Base-by-base conservation (phyloP, 1,139 yeast species). In the Dujonia santamariae region DNA sequence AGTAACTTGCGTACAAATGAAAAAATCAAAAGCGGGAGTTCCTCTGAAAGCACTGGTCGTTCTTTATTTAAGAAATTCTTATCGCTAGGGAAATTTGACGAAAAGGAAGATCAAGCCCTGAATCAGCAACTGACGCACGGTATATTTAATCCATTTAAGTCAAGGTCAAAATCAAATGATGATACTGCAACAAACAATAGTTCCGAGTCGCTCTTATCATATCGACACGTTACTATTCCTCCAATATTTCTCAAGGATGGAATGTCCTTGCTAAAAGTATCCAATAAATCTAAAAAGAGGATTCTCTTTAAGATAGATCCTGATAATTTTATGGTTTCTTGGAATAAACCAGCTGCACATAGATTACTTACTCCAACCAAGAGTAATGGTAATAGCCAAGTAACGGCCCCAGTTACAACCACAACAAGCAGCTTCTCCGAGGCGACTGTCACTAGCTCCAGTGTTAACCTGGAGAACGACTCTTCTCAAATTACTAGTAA, bases 211-310 rank as follows among this genome's bases (percentile, higher is more conserved):
- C n/a, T n/a, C n/a, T n/a, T n/a, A n/a, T n/a, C n/a, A n/a, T n/a
- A n/a, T n/a, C n/a, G n/a, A n/a, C 41, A 39, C 12, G 42, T 46
- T 19, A 46, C 43, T 31, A 47, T 54, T 11, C 51, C 57, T 1
- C 42, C 46, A 6, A 53, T 52, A 9, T 55, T 72, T 31, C 46
- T 64, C 9, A 61, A 62, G n/a, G 72, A 67, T 17, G 77, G 78
- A 0, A 42, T 74, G 30, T 64, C 73, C 5, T 50, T 85, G 39
- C 53, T 82, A 24, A 75, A 86, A 45, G 75, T 85, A 18, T 84
- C 95, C 2, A 82, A 76, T 37, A 78, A 78, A 44, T 84, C 87
- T 40, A 75, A 72, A 46, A 77, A 79, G 26, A 71, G 80, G 43
- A 57, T 67, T 3, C 47, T 50, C 26, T 47, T 69, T 16, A 54